Percentiles rank a stretch among this genome's conserved stretches.
Conservation (phyloP, 768 basidiomycete genomes). For the Leccinum imitatum region DNA sequence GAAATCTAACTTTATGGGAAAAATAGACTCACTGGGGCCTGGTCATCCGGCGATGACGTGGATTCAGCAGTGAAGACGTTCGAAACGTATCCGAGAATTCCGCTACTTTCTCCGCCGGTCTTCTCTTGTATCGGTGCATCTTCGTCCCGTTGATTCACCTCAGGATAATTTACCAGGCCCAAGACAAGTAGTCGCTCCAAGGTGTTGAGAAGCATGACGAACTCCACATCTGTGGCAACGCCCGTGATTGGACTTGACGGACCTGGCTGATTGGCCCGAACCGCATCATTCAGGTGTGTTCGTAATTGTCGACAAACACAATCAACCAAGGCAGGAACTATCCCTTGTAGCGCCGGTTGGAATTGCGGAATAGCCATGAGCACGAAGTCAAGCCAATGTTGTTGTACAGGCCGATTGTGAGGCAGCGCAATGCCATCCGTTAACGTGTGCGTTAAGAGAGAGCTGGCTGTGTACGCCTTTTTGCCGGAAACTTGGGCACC, state of each 20-base stretch:
- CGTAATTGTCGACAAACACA: constrained; percentile 74
- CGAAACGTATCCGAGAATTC: constrained; percentile 87
- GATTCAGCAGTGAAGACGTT: constrained; percentile 86
- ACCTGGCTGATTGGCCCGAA: constrained; percentile 41
- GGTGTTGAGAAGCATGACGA: constrained; percentile 80
- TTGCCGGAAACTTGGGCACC: constrained; percentile 33
- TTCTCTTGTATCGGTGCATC: constrained; percentile 56
- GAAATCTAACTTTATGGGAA: background rate
- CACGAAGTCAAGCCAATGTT: constrained; percentile 97
- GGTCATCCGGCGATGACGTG: constrained; percentile 49
- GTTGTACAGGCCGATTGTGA: constrained; percentile 76
- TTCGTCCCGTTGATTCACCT: constrained; percentile 52
- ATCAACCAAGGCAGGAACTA: constrained; percentile 74
- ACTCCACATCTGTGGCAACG: constrained; percentile 72
- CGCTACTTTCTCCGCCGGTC: constrained; percentile 50
- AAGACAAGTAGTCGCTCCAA: constrained; percentile 80
- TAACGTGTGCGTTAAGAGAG: constrained; percentile 74
- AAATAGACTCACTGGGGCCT: constrained; percentile 49
- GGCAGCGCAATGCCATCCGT: constrained; percentile 73
- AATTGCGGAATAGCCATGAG: constrained; percentile 89
- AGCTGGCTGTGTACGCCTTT: constrained; percentile 54
- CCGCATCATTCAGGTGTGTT: constrained; percentile 52
- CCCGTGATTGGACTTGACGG: constrained; percentile 45
- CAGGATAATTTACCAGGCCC: constrained; percentile 60
- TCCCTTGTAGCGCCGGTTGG: constrained; percentile 63